Base-by-base conservation (phyloP, 208 protist genomes). In the Leishmania martiniquensis region DNA sequence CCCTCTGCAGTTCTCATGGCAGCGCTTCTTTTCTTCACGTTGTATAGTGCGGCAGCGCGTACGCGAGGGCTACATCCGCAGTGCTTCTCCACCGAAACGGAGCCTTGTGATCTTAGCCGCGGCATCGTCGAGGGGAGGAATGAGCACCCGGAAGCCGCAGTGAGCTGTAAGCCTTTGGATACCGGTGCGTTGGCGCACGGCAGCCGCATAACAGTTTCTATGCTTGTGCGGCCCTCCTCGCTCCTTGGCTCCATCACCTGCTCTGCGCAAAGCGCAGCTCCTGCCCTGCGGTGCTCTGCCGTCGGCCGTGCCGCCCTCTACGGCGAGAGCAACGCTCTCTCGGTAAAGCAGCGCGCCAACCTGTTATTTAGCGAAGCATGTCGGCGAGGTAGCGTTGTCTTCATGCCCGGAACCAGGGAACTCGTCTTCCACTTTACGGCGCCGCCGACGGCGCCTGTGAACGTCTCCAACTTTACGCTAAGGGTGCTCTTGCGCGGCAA, bases 391-490 rank as follows among this genome's bases (percentile, higher is more conserved):
- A 80, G 32, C 42, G 88, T 92, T 80, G 32, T 42, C 22, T 85
- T 92, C 54, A 52, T 84, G 51, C 83, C 83, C 10, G 85, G 88
- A 47, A 80, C 55, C 25, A 54, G 75, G 15, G 62, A 87, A 32
- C 81, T 92, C 52, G 65, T 82, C 42, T 88, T 92, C 60, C 75
- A 52, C 62, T 92, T 84, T 74, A 87, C 80, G 22, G 88, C 81
- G 34, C 69, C 81, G 10, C 59, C 72, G 45, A 76, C 52, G 37
- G 57, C 70, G 4, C 52, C 67, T 5, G 62, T 76, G 6, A 32
- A 78, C 32, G 80, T 81, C 62, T 66, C 75, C 49, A 77, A 29
- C 37, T 88, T 88, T 75, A 81, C 76, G 13, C 55, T 92, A 22
- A 72, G 72, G 59, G 80, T 82, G 55, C 72, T 55, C 49, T 80